Conservation (phyloP, 495 filamentous ascomycete genomes). For the Talaromyces adpressus region DNA sequence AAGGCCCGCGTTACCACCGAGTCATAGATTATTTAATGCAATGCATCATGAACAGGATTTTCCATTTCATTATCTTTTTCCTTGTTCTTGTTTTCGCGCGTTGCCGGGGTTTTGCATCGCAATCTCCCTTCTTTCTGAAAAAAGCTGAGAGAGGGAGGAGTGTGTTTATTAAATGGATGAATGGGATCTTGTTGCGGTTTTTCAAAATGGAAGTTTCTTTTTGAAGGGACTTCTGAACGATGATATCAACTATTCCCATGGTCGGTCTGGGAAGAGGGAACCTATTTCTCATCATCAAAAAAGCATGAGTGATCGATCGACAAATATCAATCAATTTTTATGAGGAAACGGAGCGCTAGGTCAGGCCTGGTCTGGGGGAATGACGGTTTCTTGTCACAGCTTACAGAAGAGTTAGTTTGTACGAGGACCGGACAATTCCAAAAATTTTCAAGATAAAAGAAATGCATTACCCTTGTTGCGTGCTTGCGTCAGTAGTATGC, state of each 20-base stretch:
- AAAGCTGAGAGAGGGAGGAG: neutral
- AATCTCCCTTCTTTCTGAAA: neutral
- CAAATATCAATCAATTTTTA: neutral
- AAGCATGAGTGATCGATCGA: conserved; percentile 7
- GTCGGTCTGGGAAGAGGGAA: conserved; percentile 6
- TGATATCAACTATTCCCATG: conserved; percentile 1
- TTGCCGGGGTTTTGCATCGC: neutral
- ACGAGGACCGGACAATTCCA: neutral
- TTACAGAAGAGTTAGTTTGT: neutral
- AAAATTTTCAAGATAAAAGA: neutral
- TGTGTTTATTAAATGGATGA: conserved; percentile 1
- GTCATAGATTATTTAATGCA: conserved; percentile 56
- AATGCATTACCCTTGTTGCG: neutral
- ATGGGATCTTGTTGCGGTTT: conserved; percentile 2
- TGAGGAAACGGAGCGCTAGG: conserved; percentile 3
- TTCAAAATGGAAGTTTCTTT: neutral
- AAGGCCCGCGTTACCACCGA: conserved; percentile 98
- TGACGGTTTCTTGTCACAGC: neutral
- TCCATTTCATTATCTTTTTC: conserved; percentile 4
- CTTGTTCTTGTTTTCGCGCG: conserved; percentile 8
- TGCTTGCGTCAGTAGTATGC: neutral
- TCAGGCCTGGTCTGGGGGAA: neutral
- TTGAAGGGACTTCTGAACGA: neutral
- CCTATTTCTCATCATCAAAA: neutral
- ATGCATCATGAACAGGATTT: conserved; percentile 8